Percentiles rank a stretch among this genome's conserved stretches.
Conservation (phyloP, 495 filamentous ascomycete species). For the Aspergillus nanangensis region DNA sequence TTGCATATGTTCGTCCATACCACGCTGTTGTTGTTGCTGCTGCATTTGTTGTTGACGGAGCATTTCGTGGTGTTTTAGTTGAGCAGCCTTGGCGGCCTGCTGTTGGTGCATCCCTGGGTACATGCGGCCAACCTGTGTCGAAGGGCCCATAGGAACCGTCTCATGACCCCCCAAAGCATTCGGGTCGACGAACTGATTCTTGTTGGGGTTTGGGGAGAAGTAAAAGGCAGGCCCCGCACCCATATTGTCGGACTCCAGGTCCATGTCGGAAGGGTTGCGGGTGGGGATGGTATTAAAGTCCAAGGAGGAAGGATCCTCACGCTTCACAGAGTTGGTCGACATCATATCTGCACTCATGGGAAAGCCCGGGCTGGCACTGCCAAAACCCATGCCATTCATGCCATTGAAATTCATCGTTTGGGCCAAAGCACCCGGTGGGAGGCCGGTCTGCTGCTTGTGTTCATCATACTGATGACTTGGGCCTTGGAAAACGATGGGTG, state of each 20-base stretch:
- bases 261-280: conserved; percentile 50
- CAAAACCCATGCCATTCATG: conserved; percentile 47
- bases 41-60: conserved; percentile 56
- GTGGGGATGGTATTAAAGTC: conserved; percentile 55
- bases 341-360: conserved; percentile 42
- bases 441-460: conserved; percentile 86
- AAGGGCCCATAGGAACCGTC: conserved; percentile 38
- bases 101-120: conserved; percentile 93
- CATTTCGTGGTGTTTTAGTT: conserved; percentile 61
- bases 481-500: conserved; percentile 58
- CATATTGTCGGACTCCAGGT: conserved; percentile 54
- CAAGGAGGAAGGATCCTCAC: conserved; percentile 37
- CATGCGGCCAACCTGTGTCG: conserved; percentile 60
- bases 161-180: conserved; percentile 61
- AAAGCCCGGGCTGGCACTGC: conserved; percentile 43
- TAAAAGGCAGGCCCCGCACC: conserved; percentile 53
- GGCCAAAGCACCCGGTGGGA: conserved; percentile 73
- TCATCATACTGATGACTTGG: conserved; percentile 91
- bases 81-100: conserved; percentile 74
- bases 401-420: conserved; percentile 65
- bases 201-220: conserved; percentile 32
- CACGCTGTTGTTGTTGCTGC: conserved; percentile 32
- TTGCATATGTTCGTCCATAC: conserved; percentile 29
- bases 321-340: conserved; percentile 46
- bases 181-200: conserved; percentile 62